Conservation (phyloP, 2,329 filamentous ascomycete species). For the Mariannaea elegans region DNA sequence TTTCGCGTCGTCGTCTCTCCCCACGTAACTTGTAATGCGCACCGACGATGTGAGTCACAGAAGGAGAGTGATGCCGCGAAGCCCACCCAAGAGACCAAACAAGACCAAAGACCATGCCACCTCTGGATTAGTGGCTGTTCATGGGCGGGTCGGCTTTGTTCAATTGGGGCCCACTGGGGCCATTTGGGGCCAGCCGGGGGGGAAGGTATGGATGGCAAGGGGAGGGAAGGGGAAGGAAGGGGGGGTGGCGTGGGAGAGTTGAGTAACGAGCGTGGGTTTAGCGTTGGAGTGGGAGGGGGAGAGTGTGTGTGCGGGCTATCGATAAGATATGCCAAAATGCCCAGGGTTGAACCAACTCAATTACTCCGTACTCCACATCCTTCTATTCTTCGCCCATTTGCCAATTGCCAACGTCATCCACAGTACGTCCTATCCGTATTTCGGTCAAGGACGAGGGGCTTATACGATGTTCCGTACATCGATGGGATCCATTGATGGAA, state of each 20-base stretch:
- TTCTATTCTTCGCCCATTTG: slow-evolving; percentile 32
- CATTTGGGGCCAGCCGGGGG: slow-evolving; percentile 16
- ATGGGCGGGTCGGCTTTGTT: slow-evolving; percentile 25
- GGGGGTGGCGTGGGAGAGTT: slow-evolving; percentile 16
- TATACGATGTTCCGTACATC: no score
- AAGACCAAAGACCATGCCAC: slow-evolving; percentile 32
- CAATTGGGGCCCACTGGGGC: slow-evolving; percentile 1
- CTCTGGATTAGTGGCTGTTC: slow-evolving; percentile 29
- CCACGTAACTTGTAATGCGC: slow-evolving; percentile 21
- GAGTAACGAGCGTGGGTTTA: slow-evolving; percentile 8
- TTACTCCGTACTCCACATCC: slow-evolving; percentile 18
- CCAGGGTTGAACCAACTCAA: background rate
- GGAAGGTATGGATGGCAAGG: slow-evolving; percentile 11
- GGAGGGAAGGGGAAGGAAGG: background rate
- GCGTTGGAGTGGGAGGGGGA: background rate
- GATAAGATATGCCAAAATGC: slow-evolving; percentile 30
- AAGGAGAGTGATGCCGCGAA: slow-evolving; percentile 33
- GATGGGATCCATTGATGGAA: slow-evolving; percentile 7
- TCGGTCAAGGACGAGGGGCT: slow-evolving; percentile 6
- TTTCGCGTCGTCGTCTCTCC: background rate
- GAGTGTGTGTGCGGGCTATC: slow-evolving; percentile 34
- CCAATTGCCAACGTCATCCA: slow-evolving; percentile 33
- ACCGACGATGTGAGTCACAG: slow-evolving; percentile 41
- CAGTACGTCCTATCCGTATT: background rate
- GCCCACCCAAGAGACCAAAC: slow-evolving; percentile 34